These are phyloP conservation scores for Vicia villosa DNA, from an alignment of 306 rosid species.

Conservation along the genomic window DNA sequence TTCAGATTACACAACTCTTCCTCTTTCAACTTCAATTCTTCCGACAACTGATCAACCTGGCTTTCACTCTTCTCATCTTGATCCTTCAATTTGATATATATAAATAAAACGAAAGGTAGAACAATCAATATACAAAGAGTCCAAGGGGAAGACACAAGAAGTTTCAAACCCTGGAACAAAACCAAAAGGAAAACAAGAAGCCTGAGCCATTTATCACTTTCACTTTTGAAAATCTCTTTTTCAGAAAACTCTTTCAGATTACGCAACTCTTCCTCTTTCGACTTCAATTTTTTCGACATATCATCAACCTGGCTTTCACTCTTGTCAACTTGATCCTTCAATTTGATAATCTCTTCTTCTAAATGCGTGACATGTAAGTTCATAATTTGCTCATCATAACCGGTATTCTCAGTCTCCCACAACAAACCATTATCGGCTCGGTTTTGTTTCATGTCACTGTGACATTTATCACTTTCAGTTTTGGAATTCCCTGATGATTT, in stretches of 20 bases:
- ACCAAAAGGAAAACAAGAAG: no score
- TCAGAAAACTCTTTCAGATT: background rate
- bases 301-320: constrained; percentile 39
- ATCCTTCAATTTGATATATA: constrained; percentile 36
- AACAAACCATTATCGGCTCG: constrained; percentile 11
- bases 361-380: constrained; percentile 26
- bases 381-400: constrained; percentile 45
- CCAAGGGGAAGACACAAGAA: no score
- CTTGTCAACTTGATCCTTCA: constrained; percentile 44
- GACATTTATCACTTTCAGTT: constrained; percentile 39
- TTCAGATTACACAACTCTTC: background rate
- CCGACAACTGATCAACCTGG: constrained; percentile 35
- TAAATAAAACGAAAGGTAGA: no score
- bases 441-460: no score
- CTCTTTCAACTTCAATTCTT: constrained; percentile 20
- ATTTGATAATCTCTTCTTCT: constrained; percentile 42
- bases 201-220: constrained; percentile 31
- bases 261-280: background rate
- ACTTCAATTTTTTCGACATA: constrained; percentile 31
- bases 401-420: background rate
- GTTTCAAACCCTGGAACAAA: no score
- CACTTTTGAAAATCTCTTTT: constrained; percentile 52
- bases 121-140: no score
- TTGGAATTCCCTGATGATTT: constrained; percentile 62
- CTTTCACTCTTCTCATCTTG: constrained; percentile 44